Percentiles rank a stretch among this genome's conserved stretches.
These are phyloP conservation scores for Crithidia acanthocephali DNA, from an alignment of 208 protist species.

Conservation along the genomic window DNA sequence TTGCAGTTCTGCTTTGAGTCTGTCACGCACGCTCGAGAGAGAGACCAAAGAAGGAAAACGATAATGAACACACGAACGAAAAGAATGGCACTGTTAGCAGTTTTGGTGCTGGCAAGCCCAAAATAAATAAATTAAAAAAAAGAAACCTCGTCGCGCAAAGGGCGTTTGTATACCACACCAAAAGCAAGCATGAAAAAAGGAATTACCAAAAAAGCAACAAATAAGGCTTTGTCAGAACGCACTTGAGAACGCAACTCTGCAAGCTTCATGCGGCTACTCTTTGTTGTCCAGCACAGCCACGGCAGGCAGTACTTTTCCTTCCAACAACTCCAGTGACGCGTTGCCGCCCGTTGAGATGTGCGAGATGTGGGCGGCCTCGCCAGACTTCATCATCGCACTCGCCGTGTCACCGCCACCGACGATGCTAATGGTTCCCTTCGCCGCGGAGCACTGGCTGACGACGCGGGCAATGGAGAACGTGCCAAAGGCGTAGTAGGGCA, in stretches of 20 bases:
- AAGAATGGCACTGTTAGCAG: too few relatives aligned
- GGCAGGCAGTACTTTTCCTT: constrained; percentile 95
- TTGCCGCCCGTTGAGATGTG: constrained; percentile 99
- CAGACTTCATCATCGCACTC: constrained; percentile 90
- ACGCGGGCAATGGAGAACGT: constrained; percentile 81
- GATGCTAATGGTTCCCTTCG: constrained; percentile 81
- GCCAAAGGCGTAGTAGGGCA: constrained; percentile 94
- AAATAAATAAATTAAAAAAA: too few relatives aligned
- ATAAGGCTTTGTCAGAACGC: too few relatives aligned
- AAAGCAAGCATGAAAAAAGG: too few relatives aligned
- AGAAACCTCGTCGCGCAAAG: too few relatives aligned
- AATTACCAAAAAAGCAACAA: not conserved
- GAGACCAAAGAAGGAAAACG: too few relatives aligned
- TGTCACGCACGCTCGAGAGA: too few relatives aligned
- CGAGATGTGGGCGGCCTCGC: constrained; percentile 91
- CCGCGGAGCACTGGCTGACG: constrained; percentile 62
- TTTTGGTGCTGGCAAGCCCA: not conserved
- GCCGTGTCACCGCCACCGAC: constrained; percentile 98
- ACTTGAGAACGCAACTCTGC: too few relatives aligned
- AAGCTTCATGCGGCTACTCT: too few relatives aligned
- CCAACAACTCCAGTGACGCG: constrained; percentile 98
- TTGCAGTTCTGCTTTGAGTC: too few relatives aligned
- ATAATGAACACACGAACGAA: too few relatives aligned
- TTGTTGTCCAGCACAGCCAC: constrained; percentile 87
- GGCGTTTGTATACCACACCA: too few relatives aligned